Evolutionary conservation across 2,329 filamentous ascomycete species (phyloP).

Genomic region (Aspergillus fumigatiaffinis): DNA sequence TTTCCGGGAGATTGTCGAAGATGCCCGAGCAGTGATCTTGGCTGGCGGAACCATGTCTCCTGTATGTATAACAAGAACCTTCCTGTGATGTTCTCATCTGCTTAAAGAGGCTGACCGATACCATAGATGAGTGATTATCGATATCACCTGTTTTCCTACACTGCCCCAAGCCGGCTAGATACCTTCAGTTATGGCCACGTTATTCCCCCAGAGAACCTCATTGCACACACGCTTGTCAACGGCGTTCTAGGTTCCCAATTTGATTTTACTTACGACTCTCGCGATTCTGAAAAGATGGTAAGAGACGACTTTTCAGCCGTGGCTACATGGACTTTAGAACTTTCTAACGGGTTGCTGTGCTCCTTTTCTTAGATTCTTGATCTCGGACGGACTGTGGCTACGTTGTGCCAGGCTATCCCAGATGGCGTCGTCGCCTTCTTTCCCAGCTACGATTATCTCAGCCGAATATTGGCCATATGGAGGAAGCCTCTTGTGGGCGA

Average conservation of each 20-base stretch:
- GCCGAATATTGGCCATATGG: slow-evolving; percentile 66
- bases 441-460: slow-evolving; percentile 87
- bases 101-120: slow-evolving; percentile 7
- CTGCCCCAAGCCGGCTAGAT: slow-evolving; percentile 60
- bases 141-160: slow-evolving; percentile 76
- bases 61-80: slow-evolving; percentile 30
- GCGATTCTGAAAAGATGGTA: slow-evolving; percentile 63
- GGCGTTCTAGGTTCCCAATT: slow-evolving; percentile 55
- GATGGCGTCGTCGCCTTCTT: slow-evolving; percentile 95
- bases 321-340: background rate
- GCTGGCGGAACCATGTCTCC: slow-evolving; percentile 98
- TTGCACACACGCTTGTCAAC: slow-evolving; percentile 66
- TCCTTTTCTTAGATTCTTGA: slow-evolving; percentile 53
- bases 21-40: slow-evolving; percentile 80
- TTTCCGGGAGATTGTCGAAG: slow-evolving; percentile 81
- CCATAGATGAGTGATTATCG: slow-evolving; percentile 76
- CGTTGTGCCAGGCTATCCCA: slow-evolving; percentile 68
- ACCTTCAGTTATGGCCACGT: slow-evolving; percentile 94
- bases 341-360: slow-evolving; percentile 2
- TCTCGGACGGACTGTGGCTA: slow-evolving; percentile 69
- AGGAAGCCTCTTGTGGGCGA: slow-evolving; percentile 36
- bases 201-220: slow-evolving; percentile 75
- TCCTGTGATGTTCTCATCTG: background rate
- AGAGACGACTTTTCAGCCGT: slow-evolving; percentile 3
- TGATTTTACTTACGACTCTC: slow-evolving; percentile 82